Conservation (phyloP, 495 filamentous ascomycete species). For the Pyronema domesticum region DNA sequence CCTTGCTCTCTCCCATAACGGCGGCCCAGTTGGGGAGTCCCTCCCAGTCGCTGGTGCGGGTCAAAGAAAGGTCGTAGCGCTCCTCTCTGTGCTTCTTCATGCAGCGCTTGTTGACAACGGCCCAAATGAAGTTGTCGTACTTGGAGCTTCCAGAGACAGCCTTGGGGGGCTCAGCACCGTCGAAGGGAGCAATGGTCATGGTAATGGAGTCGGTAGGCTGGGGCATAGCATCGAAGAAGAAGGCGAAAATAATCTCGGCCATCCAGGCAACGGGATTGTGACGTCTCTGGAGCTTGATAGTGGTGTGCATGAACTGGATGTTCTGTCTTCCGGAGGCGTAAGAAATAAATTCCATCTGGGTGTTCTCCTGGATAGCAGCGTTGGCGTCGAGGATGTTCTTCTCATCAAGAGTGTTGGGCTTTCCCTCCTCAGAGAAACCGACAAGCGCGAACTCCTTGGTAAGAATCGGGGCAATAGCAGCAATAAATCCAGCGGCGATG, state of each 20-base stretch:
- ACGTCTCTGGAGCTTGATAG: constrained; percentile 65
- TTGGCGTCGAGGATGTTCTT: constrained; percentile 33
- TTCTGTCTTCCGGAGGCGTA: constrained; percentile 94
- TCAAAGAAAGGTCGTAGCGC: constrained; percentile 85
- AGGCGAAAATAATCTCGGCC: constrained; percentile 47
- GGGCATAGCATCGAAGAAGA: constrained; percentile 61
- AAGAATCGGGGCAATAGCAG: constrained; percentile 50
- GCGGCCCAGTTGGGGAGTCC: constrained; percentile 86
- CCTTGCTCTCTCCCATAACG: constrained; percentile 90
- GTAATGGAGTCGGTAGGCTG: constrained; percentile 52
- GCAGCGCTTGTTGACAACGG: constrained; percentile 80
- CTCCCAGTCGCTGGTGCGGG: constrained; percentile 71
- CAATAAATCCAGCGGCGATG: constrained; percentile 65
- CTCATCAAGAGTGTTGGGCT: constrained; percentile 25
- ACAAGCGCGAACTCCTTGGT: constrained; percentile 75
- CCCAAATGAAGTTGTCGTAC: constrained; percentile 89
- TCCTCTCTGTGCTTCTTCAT: constrained; percentile 85
- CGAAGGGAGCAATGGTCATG: constrained; percentile 66
- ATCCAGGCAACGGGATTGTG: constrained; percentile 68
- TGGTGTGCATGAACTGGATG: constrained; percentile 73
- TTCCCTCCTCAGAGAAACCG: constrained; percentile 43
- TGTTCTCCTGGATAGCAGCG: constrained; percentile 59
- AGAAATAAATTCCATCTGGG: constrained; percentile 60
- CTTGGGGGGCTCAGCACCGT: constrained; percentile 67
- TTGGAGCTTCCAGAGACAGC: constrained; percentile 42